Evolutionary conservation across 768 basidiomycete genomes (phyloP), one percentile per base, ranked within the genome.

Genomic region (Tylopilus sp.): DNA sequence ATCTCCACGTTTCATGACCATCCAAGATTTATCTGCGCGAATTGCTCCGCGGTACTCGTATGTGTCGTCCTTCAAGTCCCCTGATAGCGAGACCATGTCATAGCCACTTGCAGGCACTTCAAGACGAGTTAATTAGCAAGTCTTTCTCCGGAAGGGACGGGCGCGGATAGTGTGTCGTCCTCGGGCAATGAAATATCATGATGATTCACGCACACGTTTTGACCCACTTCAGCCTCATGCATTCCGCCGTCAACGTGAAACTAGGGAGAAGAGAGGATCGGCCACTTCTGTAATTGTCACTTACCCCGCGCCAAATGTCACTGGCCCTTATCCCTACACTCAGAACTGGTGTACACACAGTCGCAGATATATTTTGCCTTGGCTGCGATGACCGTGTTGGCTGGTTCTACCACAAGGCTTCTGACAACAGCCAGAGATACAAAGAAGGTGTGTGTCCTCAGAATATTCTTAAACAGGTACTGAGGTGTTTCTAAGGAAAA

Each of bases 71-170:
- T n/a, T n/a, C 26, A 17, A 25, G 21, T 30, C 41, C 38, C 43
- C 42, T 17, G 26, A 48, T 17, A 25, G 24, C 21, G 37, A 47
- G 31, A 41, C 38, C 22, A 7, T 4, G 34, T 43, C 26, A 29
- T 11, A 29, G 11, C 14, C 37, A 22, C 47, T 43, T 30, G 56
- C 53, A 91, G 89, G 80, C 85, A 21, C 75, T 92, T 16, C 89
- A 92, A 67, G 90, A 92, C 58, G 89, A 92, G 60, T 70, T 91
- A 21, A 89, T 92, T 55, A 89, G 87, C 74, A 92, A 92, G 64
- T 74, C 87, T 0, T 92, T 92, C 72, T 86, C 88, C 25, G 89
- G 89, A 6, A 74, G 90, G 62, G 90, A 92, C 43, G 89, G 89
- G 3, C 76, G 87, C 53, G 89, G 89, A 63, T 91, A 83, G 89